These are phyloP conservation scores for Debaryomyces fabryi DNA, from an alignment of 1,139 yeast species.

Conservation along the genomic window DNA sequence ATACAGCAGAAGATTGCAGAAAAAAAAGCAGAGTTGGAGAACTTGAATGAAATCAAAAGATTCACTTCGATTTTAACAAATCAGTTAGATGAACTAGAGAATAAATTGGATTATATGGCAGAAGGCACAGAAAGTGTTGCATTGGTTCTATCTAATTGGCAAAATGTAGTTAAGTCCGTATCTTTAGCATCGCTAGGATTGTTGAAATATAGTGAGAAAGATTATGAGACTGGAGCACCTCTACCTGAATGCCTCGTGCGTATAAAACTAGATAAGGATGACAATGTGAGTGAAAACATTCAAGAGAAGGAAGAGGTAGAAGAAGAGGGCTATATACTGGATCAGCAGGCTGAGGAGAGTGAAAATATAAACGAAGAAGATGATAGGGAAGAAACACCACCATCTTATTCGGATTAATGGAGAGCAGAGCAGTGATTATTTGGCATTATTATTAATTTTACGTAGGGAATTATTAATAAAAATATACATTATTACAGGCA, in stretches of 20 bases:
- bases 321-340: not conserved
- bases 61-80: constrained; percentile 50
- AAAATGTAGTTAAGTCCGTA: constrained; percentile 63
- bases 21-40: constrained; percentile 56
- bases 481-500: not conserved
- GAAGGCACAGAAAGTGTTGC: constrained; percentile 63
- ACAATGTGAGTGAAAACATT: constrained; percentile 12
- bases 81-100: constrained; percentile 52
- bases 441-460: constrained; percentile 3
- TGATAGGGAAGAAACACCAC: not conserved
- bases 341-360: not conserved
- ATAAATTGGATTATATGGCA: constrained; percentile 52
- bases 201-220: constrained; percentile 48
- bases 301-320: constrained; percentile 14
- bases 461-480: not conserved
- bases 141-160: constrained; percentile 67
- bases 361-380: constrained; percentile 12
- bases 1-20: constrained; percentile 40
- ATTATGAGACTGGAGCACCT: constrained; percentile 41
- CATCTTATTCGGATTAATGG: not conserved
- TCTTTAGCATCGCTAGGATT: constrained; percentile 68
- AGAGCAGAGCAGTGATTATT: not conserved
- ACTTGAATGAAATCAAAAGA: constrained; percentile 50
- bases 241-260: constrained; percentile 66
- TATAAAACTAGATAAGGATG: constrained; percentile 48